Evolutionary conservation across 495 filamentous ascomycete species (phyloP), one percentile per base, ranked within the genome.

Genomic region (Beverwykella pulmonaria): DNA sequence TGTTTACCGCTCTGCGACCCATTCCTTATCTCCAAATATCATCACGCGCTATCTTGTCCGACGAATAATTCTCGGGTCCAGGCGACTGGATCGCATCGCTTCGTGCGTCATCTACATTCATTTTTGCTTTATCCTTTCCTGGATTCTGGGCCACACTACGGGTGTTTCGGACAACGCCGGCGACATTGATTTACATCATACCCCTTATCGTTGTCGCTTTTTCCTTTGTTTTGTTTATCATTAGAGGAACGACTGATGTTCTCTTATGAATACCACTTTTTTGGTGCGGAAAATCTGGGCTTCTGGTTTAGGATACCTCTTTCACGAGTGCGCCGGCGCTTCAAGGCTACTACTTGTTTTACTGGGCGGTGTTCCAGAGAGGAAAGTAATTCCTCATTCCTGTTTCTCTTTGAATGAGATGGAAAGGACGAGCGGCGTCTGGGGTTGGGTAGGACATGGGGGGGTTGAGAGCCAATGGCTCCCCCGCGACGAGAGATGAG

Each of bases 241-340:
- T 55, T 61, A 67, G 59, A 62, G 57, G 56, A 57, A 67, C 57
- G 57, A 67, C 36, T 56, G 15, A 61, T 32, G 44, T 48, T 52
- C 53, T 54, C 63, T 67, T 39, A 67, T 36, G 65, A 67, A 61
- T 61, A 61, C 53, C 59, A 67, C 52, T 54, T 39, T 54, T 39
- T 48, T 49, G 65, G 49, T 47, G 49, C 47, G 56, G 57, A 65
- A 65, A 65, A 50, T 60, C 52, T 57, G 29, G 54, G 49, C 29
- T 60, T 22, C 25, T 52, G 36, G 46, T 53, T 66, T 15, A 48
- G 59, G 48, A 62, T 62, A 62, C 59, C 59, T 62, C 53, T 57
- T 41, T 20, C 5, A 57, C 32, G 34, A 48, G 46, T 36, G 58
- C 49, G 59, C 49, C 49, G 59, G 59, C 48, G 59, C 59, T 62